Evolutionary conservation across 2,329 filamentous ascomycete species (phyloP).

Genomic region (Talaromyces rugulosus): DNA sequence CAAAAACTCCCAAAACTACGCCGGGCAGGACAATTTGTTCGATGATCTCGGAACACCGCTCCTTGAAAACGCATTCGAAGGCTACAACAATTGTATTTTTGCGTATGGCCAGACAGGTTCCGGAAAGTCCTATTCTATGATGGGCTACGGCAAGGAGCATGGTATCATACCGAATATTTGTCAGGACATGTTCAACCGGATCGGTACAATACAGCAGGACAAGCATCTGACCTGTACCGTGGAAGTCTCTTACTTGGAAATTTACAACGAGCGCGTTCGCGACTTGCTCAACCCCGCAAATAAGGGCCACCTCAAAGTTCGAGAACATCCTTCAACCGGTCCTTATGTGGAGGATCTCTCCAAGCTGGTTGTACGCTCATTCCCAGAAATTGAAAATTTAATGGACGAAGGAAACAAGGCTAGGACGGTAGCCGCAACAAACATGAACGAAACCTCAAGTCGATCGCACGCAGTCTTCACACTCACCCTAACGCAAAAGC

Average conservation of each 20-base stretch:
- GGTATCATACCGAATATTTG: conserved; percentile 97
- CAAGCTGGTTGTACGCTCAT: conserved; percentile 88
- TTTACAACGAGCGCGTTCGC: conserved; percentile 96
- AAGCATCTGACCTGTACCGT: conserved; percentile 82
- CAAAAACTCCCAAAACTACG: conserved; percentile 73
- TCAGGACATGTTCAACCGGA: conserved; percentile 93
- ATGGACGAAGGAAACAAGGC: conserved; percentile 99
- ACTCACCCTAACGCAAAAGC: conserved; percentile 89
- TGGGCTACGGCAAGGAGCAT: conserved; percentile 94
- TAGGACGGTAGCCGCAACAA: conserved; percentile 93
- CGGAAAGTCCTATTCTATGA: conserved; percentile 99
- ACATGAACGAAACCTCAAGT: conserved; percentile 99
- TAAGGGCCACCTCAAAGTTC: conserved; percentile 93
- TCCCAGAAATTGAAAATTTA: conserved; percentile 90
- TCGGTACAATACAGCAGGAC: conserved; percentile 66
- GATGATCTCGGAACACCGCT: conserved; percentile 82
- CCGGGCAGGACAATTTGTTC: conserved; percentile 85
- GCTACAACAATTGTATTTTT: conserved; percentile 99
- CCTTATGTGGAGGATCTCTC: conserved; percentile 98
- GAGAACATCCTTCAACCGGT: conserved; percentile 95
- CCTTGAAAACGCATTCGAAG: conserved; percentile 95
- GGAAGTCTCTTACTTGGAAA: conserved; percentile 97
- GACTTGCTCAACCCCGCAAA: conserved; percentile 93
- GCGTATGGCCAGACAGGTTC: conserved; percentile 98
- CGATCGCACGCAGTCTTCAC: conserved; percentile 98